Conservation (phyloP, 2,329 filamentous ascomycete species). For the Cyphellophora europaea region DNA sequence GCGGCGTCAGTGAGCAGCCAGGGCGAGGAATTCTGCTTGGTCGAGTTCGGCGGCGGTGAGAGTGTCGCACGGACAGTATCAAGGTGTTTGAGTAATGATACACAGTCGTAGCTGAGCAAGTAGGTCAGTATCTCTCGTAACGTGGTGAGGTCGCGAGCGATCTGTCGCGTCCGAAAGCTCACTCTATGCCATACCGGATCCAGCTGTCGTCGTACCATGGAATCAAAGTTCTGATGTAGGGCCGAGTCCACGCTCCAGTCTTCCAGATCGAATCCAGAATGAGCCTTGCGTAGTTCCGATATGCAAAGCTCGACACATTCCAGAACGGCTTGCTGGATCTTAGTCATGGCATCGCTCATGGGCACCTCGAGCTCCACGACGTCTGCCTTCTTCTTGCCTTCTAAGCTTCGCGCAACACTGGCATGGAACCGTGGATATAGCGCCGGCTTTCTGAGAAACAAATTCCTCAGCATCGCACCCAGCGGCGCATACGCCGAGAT, state of each 20-base stretch:
- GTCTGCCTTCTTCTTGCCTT: slow-evolving; percentile 86
- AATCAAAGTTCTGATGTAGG: slow-evolving; percentile 83
- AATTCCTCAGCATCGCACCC: slow-evolving; percentile 79
- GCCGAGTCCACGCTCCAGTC: slow-evolving; percentile 96
- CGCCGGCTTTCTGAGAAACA: slow-evolving; percentile 81
- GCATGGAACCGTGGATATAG: slow-evolving; percentile 93
- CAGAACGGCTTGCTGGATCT: slow-evolving; percentile 88
- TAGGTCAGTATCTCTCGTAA: slow-evolving; percentile 72
- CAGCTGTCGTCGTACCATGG: slow-evolving; percentile 76
- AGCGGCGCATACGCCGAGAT: slow-evolving; percentile 80
- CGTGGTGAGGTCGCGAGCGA: slow-evolving; percentile 79
- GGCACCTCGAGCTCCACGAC: slow-evolving; percentile 94
- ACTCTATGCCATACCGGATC: slow-evolving; percentile 97
- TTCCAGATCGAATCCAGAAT: slow-evolving; percentile 84
- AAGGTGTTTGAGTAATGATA: slow-evolving; percentile 84
- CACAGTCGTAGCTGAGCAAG: slow-evolving; percentile 76
- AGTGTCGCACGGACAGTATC: slow-evolving; percentile 91
- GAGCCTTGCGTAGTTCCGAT: slow-evolving; percentile 83
- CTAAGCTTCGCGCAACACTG: slow-evolving; percentile 76
- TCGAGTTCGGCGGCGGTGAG: slow-evolving; percentile 78
- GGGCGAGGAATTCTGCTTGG: slow-evolving; percentile 77
- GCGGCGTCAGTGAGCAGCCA: slow-evolving; percentile 96
- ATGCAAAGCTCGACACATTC: slow-evolving; percentile 96
- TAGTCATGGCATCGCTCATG: slow-evolving; percentile 89
- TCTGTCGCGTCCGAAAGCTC: slow-evolving; percentile 89